Evolutionary conservation across 2,329 filamentous ascomycete genomes (phyloP).

Genomic region (Fusarium dlaminii): DNA sequence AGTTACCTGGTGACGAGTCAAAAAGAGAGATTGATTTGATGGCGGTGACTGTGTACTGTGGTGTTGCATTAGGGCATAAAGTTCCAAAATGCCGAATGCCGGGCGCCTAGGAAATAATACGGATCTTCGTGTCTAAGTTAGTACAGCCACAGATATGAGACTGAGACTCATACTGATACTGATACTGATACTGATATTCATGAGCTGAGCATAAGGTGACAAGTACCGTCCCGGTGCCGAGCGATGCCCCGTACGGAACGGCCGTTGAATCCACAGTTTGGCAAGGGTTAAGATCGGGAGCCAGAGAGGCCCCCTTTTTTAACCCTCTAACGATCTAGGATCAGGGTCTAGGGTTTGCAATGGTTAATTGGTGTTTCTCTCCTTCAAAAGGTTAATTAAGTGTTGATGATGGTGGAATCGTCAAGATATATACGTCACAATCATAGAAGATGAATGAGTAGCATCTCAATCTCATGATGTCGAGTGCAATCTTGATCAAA

Average conservation of each 20-base stretch:
- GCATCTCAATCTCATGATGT: not conserved
- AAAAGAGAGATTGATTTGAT: conserved; percentile 12
- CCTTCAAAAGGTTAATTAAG: not conserved
- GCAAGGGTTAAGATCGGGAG: conserved; percentile 14
- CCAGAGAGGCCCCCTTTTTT: conserved; percentile 16
- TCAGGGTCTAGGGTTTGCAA: not conserved
- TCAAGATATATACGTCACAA: not conserved
- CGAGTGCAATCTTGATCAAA: not conserved
- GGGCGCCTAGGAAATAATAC: conserved; percentile 2
- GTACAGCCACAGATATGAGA: conserved; percentile 9
- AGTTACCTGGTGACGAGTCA: not conserved
- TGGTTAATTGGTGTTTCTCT: not conserved
- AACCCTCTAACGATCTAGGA: not conserved
- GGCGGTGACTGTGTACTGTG: conserved; percentile 6
- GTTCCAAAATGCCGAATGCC: conserved; percentile 31
- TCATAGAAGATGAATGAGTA: not conserved
- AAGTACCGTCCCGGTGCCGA: conserved; percentile 41
- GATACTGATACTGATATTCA: not conserved
- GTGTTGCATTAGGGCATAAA: not conserved
- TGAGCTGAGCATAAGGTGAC: conserved; percentile 39
- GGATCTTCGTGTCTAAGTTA: not conserved
- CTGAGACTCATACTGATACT: not conserved
- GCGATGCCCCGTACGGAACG: conserved; percentile 37
- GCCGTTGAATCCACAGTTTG: conserved; percentile 22
- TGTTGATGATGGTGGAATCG: not conserved